A percentile compares a stretch with the other conserved stretches of the same genome.
Evolutionary conservation across 331 rosid species (phyloP).

Genomic region (Saraca asoca): DNA sequence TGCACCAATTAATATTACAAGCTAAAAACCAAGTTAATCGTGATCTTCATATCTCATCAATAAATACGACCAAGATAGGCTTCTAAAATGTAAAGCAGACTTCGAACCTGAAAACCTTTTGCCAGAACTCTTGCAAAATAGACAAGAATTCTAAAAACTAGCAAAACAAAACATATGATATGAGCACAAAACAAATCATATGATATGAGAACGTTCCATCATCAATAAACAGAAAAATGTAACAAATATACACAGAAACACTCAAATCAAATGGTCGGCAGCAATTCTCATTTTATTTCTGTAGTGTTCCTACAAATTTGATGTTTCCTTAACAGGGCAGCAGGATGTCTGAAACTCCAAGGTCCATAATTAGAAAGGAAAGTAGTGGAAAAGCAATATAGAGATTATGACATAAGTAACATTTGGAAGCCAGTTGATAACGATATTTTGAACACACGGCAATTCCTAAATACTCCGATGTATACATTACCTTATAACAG

Average conservation of each 20-base stretch:
- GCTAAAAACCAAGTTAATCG: too few species aligned
- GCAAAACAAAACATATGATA: neutral
- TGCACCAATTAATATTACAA: neutral
- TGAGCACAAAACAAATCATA: neutral
- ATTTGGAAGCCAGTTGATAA: neutral
- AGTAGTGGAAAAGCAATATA: neutral
- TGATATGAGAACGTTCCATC: neutral
- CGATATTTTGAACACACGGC: neutral
- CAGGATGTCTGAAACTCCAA: neutral
- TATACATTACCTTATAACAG: neutral
- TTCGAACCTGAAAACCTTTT: too few species aligned
- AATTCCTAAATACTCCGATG: neutral
- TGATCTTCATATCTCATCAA: too few species aligned
- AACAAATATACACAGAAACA: neutral
- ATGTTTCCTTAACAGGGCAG: neutral
- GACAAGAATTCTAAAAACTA: too few species aligned
- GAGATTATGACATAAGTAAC: neutral
- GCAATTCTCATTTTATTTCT: neutral
- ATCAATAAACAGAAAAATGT: neutral
- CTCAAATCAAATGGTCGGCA: neutral
- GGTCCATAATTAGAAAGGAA: neutral
- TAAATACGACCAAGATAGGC: too few species aligned
- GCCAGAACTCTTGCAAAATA: too few species aligned
- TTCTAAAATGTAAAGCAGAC: too few species aligned
- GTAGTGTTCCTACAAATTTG: neutral